A percentile compares a stretch with the other conserved stretches of the same genome.
phyloP scores from a whole-genome alignment of 176 grass and related monocot genomes.

The Zizania latifolia region DNA sequence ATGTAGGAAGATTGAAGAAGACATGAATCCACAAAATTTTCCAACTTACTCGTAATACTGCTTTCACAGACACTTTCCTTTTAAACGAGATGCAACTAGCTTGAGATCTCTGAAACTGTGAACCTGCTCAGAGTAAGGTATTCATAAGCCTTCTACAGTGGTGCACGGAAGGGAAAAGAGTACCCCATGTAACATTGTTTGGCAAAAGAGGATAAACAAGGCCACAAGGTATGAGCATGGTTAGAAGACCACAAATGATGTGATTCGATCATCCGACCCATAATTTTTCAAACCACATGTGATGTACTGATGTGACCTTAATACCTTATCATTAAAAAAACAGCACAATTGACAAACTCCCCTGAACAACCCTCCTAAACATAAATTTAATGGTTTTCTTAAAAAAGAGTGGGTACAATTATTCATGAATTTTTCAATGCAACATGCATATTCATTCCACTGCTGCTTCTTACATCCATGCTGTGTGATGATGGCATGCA shows the following conservation, averaged over 20 bases:
- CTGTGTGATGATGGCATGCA: not conserved
- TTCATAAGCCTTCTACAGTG: conserved; percentile 2
- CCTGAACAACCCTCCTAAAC: not conserved
- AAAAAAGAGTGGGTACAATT: not conserved
- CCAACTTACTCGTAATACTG: conserved; percentile 29
- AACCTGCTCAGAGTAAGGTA: conserved; percentile 13
- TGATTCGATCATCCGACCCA: not conserved
- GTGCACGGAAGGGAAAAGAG: not conserved
- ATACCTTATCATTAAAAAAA: not conserved
- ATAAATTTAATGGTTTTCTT: not conserved
- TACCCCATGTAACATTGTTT: not conserved
- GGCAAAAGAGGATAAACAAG: conserved; percentile 1
- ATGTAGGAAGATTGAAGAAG: not conserved
- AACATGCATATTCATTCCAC: not conserved
- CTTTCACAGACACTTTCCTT: conserved; percentile 22
- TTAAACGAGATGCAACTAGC: conserved; percentile 35
- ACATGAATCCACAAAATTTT: not conserved
- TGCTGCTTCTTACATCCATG: not conserved
- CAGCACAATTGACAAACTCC: not conserved
- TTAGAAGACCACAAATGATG: not conserved
- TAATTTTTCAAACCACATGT: not conserved
- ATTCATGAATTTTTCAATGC: not conserved
- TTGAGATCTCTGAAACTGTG: not conserved
- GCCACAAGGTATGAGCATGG: not conserved
- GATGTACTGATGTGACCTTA: not conserved